Base-by-base conservation (phyloP, 805 yeast species). In the Monosporozyma yasuniensis region DNA sequence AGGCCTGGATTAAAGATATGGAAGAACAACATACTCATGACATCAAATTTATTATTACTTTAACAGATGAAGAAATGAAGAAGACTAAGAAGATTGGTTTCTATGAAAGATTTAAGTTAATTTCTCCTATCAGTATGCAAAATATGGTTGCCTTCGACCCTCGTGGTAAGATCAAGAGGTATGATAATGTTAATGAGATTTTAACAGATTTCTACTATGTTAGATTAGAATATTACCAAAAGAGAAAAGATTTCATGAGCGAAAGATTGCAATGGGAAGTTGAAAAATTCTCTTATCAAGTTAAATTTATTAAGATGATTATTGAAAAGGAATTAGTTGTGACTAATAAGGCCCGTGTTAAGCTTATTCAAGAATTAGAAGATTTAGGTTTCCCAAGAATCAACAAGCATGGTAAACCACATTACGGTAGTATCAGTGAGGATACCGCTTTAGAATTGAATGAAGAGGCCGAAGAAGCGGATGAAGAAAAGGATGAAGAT, bases 101-200 rank as follows among this genome's bases (percentile, higher is more conserved):
- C 49, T 77, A 86, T 59, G 95, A 88, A 61, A 75, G 89, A 63
- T 93, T 93, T 71, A 89, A 86, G 62, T 74, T 93, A 48, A 71
- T 80, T 6, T 73, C 88, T 0, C 71, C 84, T 6, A 71, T 93
- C 39, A 81, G 77, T 64, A 72, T 87, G 54, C 76, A 83, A 44
- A 93, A 93, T 65, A 90, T 93, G 96, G 96, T 93, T 50, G 95
- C 96, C 0, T 93, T 93, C 69, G 97, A 93, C 69, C 79, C 95
- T 3, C 76, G 77, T 45, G 96, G 96, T 37, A 79, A 90, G 56
- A 87, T 93, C 59, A 85, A 84, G 63, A 87, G 80, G 65, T 93
- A 89, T 66, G 84, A 82, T 11, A 72, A 73, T 46, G 84, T 84
- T 2, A 78, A 79, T 55, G 91, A 88, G 44, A 91, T 93, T 47